phyloP scores from a whole-genome alignment of 192 early-diverging fungal genomes.

The Cetraspora pellucida region DNA sequence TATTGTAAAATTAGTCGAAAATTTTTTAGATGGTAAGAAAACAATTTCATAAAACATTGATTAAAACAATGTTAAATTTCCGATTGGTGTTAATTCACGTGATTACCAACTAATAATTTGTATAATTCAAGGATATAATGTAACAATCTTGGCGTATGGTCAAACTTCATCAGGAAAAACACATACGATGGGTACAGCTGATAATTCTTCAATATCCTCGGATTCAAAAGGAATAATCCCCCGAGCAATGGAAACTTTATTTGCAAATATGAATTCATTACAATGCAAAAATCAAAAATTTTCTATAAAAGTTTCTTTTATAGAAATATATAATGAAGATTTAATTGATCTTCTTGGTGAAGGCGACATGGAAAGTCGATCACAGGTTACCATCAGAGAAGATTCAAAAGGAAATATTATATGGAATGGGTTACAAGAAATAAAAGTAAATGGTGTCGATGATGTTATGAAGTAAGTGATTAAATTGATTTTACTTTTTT shows the following conservation, averaged over 20 bases:
- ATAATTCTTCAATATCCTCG: conserved; percentile 38
- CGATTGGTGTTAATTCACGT: too few species aligned
- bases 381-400: conserved; percentile 74
- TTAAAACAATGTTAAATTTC: too few species aligned
- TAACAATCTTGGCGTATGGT: conserved; percentile 91
- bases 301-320: conserved; percentile 80
- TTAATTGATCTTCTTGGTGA: conserved; percentile 87
- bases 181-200: conserved; percentile 92
- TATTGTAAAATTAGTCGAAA: conserved; percentile 49
- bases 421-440: conserved; percentile 83
- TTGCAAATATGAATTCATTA: conserved; percentile 42
- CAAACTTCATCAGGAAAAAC: conserved; percentile 97
- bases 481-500: neutral
- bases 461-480: conserved; percentile 68
- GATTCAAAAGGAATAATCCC: conserved; percentile 69
- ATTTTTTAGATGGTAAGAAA: conserved; percentile 52
- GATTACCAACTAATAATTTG: neutral
- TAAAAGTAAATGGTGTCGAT: conserved; percentile 65
- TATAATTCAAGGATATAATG: conserved; percentile 82
- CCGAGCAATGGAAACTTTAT: conserved; percentile 67
- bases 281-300: conserved; percentile 40
- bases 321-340: conserved; percentile 98
- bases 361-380: conserved; percentile 52
- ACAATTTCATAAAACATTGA: too few species aligned
- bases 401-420: conserved; percentile 88